These are phyloP conservation scores for Blastocystis sp. DNA, from an alignment of 352 stramenopile species.

Conservation along the genomic window DNA sequence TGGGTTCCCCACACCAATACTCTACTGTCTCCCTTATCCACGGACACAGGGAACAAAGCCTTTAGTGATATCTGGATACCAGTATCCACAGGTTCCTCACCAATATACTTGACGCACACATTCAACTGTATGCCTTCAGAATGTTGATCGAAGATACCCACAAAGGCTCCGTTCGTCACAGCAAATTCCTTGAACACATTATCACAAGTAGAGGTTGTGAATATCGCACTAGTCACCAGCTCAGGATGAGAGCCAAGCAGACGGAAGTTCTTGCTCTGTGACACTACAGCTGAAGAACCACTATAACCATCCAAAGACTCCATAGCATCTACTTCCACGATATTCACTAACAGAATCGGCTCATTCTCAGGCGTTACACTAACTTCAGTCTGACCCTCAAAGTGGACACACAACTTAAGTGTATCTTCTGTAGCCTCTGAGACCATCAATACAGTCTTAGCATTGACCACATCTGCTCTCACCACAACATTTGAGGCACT, in stretches of 20 bases:
- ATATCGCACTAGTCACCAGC: constrained; percentile 39
- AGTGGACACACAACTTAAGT: constrained; percentile 57
- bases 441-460: constrained; percentile 19
- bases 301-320: constrained; percentile 41
- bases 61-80: constrained; percentile 13
- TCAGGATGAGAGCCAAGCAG: constrained; percentile 42
- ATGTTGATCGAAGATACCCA: constrained; percentile 7
- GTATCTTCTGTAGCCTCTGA: background rate
- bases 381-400: background rate
- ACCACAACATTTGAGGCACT: background rate
- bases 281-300: background rate
- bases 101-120: constrained; percentile 41
- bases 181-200: constrained; percentile 14
- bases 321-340: constrained; percentile 29
- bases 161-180: constrained; percentile 18
- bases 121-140: background rate
- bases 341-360: constrained; percentile 30
- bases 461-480: background rate
- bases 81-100: constrained; percentile 44
- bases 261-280: constrained; percentile 46
- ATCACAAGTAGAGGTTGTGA: constrained; percentile 39
- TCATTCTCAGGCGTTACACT: constrained; percentile 10
- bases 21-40: constrained; percentile 41
- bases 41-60: background rate
- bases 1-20: constrained; percentile 35